These are phyloP conservation scores for Penicillium dipodomyicola DNA, from an alignment of 495 filamentous ascomycete species.

Conservation along the genomic window DNA sequence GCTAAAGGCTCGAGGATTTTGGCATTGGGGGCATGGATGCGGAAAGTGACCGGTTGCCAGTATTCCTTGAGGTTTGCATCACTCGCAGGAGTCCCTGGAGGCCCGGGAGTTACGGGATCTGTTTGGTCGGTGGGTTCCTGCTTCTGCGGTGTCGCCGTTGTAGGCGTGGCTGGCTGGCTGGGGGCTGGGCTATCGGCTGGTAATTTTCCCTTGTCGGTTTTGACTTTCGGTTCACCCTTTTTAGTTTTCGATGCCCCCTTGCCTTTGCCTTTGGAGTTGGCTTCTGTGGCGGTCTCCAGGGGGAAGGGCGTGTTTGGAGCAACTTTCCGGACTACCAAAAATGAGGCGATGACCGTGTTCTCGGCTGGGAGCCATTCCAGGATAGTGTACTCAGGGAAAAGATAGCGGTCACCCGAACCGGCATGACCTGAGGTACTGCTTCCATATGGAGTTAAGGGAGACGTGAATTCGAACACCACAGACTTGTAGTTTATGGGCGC, in stretches of 20 bases:
- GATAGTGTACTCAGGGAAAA: constrained; percentile 84
- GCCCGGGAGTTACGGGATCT: constrained; percentile 11
- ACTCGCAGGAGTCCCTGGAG: constrained; percentile 9
- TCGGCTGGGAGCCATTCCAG: constrained; percentile 63
- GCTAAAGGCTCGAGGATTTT: constrained; percentile 70
- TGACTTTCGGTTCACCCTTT: constrained; percentile 35
- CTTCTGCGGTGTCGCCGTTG: constrained; percentile 20
- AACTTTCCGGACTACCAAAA: constrained; percentile 50
- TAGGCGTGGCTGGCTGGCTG: constrained; percentile 9
- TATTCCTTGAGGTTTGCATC: constrained; percentile 59
- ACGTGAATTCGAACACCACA: constrained; percentile 79
- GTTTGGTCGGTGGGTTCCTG: constrained; percentile 21
- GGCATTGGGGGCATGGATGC: constrained; percentile 61
- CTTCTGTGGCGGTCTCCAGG: constrained; percentile 33
- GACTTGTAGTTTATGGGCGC: constrained; percentile 60
- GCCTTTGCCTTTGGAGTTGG: constrained; percentile 29
- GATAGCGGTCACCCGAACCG: constrained; percentile 76
- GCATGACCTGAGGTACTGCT: constrained; percentile 58
- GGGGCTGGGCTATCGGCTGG: constrained; percentile 13
- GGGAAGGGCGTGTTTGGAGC: constrained; percentile 46
- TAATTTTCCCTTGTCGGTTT: constrained; percentile 28
- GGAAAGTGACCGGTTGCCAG: constrained; percentile 87
- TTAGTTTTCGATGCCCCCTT: constrained; percentile 40
- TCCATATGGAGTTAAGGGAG: constrained; percentile 48
- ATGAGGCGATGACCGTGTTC: constrained; percentile 51